phyloP scores from a whole-genome alignment of 2,329 filamentous ascomycete species.

The Epichloe typhina region DNA sequence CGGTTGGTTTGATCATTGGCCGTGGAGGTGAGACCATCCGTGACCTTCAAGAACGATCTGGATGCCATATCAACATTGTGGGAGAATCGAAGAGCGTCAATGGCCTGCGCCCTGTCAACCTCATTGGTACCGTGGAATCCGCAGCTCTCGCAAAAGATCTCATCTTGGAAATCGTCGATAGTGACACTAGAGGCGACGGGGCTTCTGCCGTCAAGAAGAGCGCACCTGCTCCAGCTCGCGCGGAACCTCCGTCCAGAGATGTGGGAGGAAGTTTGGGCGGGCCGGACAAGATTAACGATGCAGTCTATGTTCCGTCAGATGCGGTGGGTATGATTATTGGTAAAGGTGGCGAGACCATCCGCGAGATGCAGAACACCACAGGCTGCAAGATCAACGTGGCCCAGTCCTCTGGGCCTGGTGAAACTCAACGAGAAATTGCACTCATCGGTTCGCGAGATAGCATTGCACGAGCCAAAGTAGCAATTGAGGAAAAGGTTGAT shows the following conservation, averaged over 20 bases:
- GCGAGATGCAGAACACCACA: slow-evolving; percentile 78
- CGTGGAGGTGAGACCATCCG: slow-evolving; percentile 86
- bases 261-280: slow-evolving; percentile 19
- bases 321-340: slow-evolving; percentile 95
- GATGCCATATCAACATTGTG: slow-evolving; percentile 93
- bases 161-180: slow-evolving; percentile 90
- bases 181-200: slow-evolving; percentile 55
- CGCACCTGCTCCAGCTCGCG: slow-evolving; percentile 13
- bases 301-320: slow-evolving; percentile 76
- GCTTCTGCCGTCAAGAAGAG: slow-evolving; percentile 19
- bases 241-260: slow-evolving; percentile 19
- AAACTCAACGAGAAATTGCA: slow-evolving; percentile 75
- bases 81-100: slow-evolving; percentile 88
- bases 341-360: slow-evolving; percentile 87
- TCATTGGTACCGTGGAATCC: slow-evolving; percentile 67
- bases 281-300: slow-evolving; percentile 64
- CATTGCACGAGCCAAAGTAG: slow-evolving; percentile 67
- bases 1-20: slow-evolving; percentile 87
- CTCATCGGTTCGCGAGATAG: slow-evolving; percentile 66
- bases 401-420: slow-evolving; percentile 61
- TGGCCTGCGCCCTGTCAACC: slow-evolving; percentile 76
- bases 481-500: slow-evolving; percentile 86
- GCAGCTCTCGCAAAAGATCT: slow-evolving; percentile 70
- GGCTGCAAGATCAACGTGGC: slow-evolving; percentile 94
- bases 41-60: slow-evolving; percentile 79